phyloP scores from a whole-genome alignment of 225 moss, liverwort and hornwort genomes.

The Antitrichia curtipendula region DNA sequence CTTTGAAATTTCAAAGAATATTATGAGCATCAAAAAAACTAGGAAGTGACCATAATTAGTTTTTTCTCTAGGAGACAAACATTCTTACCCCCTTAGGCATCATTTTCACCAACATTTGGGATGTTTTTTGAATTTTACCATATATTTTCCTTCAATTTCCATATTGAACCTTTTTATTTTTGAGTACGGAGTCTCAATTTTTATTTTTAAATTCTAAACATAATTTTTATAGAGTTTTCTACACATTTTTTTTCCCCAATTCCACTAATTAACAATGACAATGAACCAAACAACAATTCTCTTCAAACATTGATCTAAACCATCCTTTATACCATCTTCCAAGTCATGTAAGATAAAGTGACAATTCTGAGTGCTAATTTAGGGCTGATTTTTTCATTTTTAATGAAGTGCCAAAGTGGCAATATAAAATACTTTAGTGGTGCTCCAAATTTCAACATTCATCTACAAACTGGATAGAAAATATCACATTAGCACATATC shows the following conservation, averaged over 20 bases:
- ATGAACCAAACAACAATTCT: rapidly evolving
- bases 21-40: background rate
- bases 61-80: rapidly evolving
- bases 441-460: too few relatives aligned
- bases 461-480: too few relatives aligned
- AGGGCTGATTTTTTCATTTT: too few relatives aligned
- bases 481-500: too few relatives aligned
- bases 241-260: background rate
- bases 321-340: too few relatives aligned
- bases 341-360: background rate
- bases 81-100: background rate
- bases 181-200: rapidly evolving
- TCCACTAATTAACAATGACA: background rate
- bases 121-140: background rate
- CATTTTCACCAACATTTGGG: background rate
- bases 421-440: too few relatives aligned
- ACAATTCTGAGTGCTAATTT: background rate
- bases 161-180: background rate
- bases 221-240: background rate
- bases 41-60: background rate
- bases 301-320: background rate
- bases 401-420: too few relatives aligned
- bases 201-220: too few relatives aligned
- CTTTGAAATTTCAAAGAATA: background rate
- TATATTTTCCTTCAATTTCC: background rate